Base-by-base conservation (phyloP, 2,329 filamentous ascomycete species). In the Escovopsis sp. region DNA sequence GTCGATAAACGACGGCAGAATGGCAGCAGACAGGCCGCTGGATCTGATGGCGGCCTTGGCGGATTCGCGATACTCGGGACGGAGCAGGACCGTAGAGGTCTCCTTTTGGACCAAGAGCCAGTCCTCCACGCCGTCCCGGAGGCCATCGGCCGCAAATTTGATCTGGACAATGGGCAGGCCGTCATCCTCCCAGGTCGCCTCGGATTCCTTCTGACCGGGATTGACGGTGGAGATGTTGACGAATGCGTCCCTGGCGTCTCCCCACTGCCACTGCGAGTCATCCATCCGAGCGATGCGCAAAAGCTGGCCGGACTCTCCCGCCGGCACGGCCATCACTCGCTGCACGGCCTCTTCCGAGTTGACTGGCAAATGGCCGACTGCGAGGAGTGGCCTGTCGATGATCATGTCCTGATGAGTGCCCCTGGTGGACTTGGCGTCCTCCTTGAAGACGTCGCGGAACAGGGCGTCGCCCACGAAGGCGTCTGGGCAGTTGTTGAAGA, bases 301-400 rank as follows among this genome's bases (percentile, higher is more conserved):
- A 1, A 72, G 58, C 47, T 79, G 71, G 1, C 75, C 73, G 12
- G 66, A 68, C 39, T 68, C 65, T n/a, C 80, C 80, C 2, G 68
- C 62, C 5, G 62, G 68, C 51, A 61, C 68, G 46, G 63, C 72
- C 45, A 68, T 63, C 49, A 62, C 56, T 2, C 62, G 57, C 11
- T 57, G 56, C 13, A 52, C 55, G 27, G 27, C 27, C 1, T 43
- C 48, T 29, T 48, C 37, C 29, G 41, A 52, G 25, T 43, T 49
- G 14, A 56, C 43, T 2, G 61, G 56, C 47, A 76, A 65, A 43
- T 73, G 68, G 1, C 79, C 79, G 25, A 75, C 61, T 2, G 71
- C 68, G 16, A 84, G 62, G 5, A 80, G 41, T 3, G 54, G 47
- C 14, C 45, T 47, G 7, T 51, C 41, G 33, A 45, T 49, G 4